A percentile compares a stretch with the other conserved stretches of the same genome.
Conservation (phyloP, 1,139 yeast species). For the Geotrichum macrosporum region DNA sequence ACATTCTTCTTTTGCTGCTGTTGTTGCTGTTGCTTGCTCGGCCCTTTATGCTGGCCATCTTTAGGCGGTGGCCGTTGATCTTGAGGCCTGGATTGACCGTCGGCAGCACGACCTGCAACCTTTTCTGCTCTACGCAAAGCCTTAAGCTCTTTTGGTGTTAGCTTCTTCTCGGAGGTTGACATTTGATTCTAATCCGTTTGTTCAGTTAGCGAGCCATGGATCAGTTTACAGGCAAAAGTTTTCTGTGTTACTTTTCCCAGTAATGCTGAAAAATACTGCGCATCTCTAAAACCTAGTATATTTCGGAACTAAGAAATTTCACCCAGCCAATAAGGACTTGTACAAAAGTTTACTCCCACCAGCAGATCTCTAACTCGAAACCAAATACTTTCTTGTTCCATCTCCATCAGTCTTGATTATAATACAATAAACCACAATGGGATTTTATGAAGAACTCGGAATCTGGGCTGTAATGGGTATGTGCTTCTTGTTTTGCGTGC, state of each 20-base stretch:
- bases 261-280: slow-evolving; percentile 4
- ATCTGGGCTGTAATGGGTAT: slow-evolving; percentile 33
- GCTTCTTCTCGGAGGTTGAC: slow-evolving; percentile 30
- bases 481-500: not conserved
- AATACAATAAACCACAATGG: slow-evolving; percentile 17
- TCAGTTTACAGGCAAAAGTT: slow-evolving; percentile 2
- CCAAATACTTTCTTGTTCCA: slow-evolving; percentile 5
- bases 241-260: not conserved
- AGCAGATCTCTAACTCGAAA: not conserved
- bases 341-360: slow-evolving; percentile 12
- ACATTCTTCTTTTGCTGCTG: slow-evolving; percentile 15
- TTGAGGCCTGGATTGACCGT: slow-evolving; percentile 40
- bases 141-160: slow-evolving; percentile 78
- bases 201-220: not conserved
- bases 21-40: slow-evolving; percentile 12
- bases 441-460: slow-evolving; percentile 33
- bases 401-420: slow-evolving; percentile 2
- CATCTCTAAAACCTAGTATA: not conserved
- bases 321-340: slow-evolving; percentile 17
- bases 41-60: slow-evolving; percentile 10
- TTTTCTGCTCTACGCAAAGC: slow-evolving; percentile 85
- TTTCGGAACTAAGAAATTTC: slow-evolving; percentile 6
- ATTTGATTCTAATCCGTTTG: not conserved
- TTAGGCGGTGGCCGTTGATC: slow-evolving; percentile 21
- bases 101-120: slow-evolving; percentile 79